phyloP scores from a whole-genome alignment of 2,329 filamentous ascomycete species.

The Fusarium drepaniforme region DNA sequence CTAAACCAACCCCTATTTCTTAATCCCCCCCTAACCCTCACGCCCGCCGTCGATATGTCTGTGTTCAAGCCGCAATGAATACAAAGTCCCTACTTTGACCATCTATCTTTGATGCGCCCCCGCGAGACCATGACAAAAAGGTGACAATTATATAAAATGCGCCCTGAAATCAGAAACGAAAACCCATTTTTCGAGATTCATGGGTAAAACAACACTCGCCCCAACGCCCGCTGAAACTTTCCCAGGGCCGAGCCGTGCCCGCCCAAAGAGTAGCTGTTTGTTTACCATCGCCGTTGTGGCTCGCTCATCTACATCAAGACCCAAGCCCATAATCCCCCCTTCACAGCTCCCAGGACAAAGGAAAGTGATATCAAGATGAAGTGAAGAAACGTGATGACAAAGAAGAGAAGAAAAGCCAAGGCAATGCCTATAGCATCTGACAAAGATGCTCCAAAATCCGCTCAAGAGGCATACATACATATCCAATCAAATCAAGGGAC shows the following conservation, averaged over 20 bases:
- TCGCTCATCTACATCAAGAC: slow-evolving; percentile 29
- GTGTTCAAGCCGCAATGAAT: slow-evolving; percentile 23
- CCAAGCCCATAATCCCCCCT: not conserved
- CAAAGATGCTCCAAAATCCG: not conserved
- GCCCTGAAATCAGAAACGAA: slow-evolving; percentile 16
- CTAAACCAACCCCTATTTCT: not conserved
- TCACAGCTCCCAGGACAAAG: slow-evolving; percentile 16
- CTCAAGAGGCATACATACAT: not conserved
- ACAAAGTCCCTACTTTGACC: slow-evolving; percentile 17
- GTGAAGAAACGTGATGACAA: not conserved
- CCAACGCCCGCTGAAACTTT: slow-evolving; percentile 42
- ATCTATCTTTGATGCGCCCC: slow-evolving; percentile 33
- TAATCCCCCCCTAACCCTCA: not conserved
- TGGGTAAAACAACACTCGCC: slow-evolving; percentile 12
- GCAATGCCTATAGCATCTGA: not conserved
- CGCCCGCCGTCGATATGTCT: slow-evolving; percentile 1
- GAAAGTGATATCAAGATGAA: slow-evolving; percentile 16
- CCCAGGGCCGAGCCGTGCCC: slow-evolving; percentile 16
- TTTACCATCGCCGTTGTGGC: slow-evolving; percentile 29
- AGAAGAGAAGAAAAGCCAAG: not conserved
- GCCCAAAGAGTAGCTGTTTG: slow-evolving; percentile 18
- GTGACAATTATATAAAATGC: slow-evolving; percentile 19
- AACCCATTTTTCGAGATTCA: not conserved
- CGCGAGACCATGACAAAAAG: slow-evolving; percentile 12
- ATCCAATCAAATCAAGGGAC: not conserved